phyloP scores from a whole-genome alignment of 352 stramenopile genomes.

The Globisporangium cylindrosporum region DNA sequence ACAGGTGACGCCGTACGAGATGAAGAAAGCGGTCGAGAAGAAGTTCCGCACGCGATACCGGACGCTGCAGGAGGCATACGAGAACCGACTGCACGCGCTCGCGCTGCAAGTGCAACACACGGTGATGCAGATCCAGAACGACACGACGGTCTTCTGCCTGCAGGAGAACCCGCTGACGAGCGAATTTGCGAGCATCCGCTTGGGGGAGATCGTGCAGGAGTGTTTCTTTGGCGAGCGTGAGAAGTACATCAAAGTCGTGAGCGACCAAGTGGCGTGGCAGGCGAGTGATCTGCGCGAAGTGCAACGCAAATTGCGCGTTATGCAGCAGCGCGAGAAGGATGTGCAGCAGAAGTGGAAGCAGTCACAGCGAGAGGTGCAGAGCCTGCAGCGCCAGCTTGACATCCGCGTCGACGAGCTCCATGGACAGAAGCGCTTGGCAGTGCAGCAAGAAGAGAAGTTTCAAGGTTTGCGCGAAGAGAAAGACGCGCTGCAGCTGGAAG shows the following conservation, averaged over 20 bases:
- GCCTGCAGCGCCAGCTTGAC: constrained; percentile 42
- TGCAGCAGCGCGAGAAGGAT: constrained; percentile 36
- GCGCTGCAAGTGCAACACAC: constrained; percentile 47
- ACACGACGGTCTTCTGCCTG: constrained; percentile 59
- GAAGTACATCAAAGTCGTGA: constrained; percentile 69
- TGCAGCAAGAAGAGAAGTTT: constrained; percentile 23
- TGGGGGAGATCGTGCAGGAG: constrained; percentile 68
- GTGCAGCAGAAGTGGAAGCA: constrained; percentile 43
- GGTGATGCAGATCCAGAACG: constrained; percentile 50
- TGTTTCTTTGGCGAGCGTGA: constrained; percentile 68
- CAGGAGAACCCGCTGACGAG: constrained; percentile 61
- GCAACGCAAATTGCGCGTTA: constrained; percentile 39
- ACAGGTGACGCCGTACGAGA: constrained; percentile 21
- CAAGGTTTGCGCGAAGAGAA: constrained; percentile 31
- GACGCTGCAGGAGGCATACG: constrained; percentile 67
- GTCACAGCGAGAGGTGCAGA: constrained; percentile 37
- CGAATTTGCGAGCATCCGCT: constrained; percentile 55
- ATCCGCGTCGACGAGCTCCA: constrained; percentile 39
- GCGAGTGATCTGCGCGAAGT: constrained; percentile 56
- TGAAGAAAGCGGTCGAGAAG: constrained; percentile 59
- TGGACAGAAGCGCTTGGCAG: constrained; percentile 33
- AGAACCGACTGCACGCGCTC: constrained; percentile 62
- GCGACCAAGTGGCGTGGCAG: constrained; percentile 69
- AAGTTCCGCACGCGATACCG: constrained; percentile 73
- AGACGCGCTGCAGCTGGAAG: constrained; percentile 30